A percentile compares a stretch with the other conserved stretches of the same genome.
Evolutionary conservation across 495 filamentous ascomycete genomes (phyloP).

Genomic region (Aspergillus bridgeri): DNA sequence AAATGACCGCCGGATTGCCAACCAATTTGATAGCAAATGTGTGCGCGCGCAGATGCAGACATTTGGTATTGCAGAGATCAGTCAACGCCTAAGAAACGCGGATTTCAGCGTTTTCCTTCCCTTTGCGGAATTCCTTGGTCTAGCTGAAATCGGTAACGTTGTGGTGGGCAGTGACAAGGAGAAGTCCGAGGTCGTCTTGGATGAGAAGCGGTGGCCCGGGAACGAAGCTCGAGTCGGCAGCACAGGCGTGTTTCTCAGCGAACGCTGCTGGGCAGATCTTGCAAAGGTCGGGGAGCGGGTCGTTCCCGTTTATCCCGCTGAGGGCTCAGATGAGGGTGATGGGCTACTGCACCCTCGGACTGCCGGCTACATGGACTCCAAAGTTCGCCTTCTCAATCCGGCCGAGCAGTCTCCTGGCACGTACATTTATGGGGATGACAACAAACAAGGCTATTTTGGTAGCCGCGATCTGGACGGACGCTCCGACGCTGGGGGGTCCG

Average conservation of each 20-base stretch:
- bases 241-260: constrained; percentile 93
- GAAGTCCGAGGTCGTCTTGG: constrained; percentile 83
- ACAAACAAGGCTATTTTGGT: constrained; percentile 73
- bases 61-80: constrained; percentile 95
- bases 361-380: constrained; percentile 60
- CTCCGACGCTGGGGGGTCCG: constrained; percentile 86
- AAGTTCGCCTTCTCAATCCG: constrained; percentile 63
- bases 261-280: constrained; percentile 89
- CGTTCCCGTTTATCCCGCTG: constrained; percentile 49
- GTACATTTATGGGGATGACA: constrained; percentile 68
- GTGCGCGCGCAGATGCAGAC: constrained; percentile 92
- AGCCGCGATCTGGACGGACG: constrained; percentile 77
- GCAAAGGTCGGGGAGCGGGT: constrained; percentile 69
- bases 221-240: constrained; percentile 89
- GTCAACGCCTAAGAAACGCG: constrained; percentile 82
- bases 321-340: constrained; percentile 48
- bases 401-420: constrained; percentile 56
- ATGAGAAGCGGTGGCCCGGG: constrained; percentile 83
- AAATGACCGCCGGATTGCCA: constrained; percentile 94
- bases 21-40: constrained; percentile 98
- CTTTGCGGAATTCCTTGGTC: constrained; percentile 90
- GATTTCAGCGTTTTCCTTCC: constrained; percentile 96
- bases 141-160: constrained; percentile 75
- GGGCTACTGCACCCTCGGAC: constrained; percentile 34
- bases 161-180: constrained; percentile 90